phyloP scores from a whole-genome alignment of 2,329 filamentous ascomycete species.

The Xylariaceae sp. region DNA sequence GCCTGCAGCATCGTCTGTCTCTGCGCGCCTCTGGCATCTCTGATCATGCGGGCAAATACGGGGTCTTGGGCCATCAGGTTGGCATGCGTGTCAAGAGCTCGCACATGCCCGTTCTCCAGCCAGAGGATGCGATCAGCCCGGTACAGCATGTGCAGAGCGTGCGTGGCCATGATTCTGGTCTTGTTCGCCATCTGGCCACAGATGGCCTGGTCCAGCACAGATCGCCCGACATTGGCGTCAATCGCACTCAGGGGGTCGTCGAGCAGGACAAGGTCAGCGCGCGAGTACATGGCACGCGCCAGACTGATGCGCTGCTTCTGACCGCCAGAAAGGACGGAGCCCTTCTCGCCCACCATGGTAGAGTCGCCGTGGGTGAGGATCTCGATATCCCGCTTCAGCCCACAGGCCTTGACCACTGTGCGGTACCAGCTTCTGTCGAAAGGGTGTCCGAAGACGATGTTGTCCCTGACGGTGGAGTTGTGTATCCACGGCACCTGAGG shows the following conservation, averaged over 20 bases:
- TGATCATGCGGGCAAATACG: slow-evolving; percentile 45
- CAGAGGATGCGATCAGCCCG: slow-evolving; percentile 61
- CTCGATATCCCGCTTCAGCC: slow-evolving; percentile 72
- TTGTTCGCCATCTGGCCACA: slow-evolving; percentile 70
- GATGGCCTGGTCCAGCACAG: slow-evolving; percentile 86
- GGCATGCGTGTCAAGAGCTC: slow-evolving; percentile 56
- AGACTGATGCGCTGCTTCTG: slow-evolving; percentile 92
- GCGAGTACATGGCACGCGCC: slow-evolving; percentile 64
- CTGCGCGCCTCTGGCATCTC: slow-evolving; percentile 24
- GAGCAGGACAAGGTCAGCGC: slow-evolving; percentile 56
- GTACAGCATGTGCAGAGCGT: slow-evolving; percentile 59
- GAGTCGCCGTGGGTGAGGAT: slow-evolving; percentile 77
- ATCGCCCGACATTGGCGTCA: slow-evolving; percentile 57
- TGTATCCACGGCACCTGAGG: slow-evolving; percentile 96
- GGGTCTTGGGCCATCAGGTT: slow-evolving; percentile 54
- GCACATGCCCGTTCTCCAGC: slow-evolving; percentile 56
- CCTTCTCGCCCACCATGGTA: slow-evolving; percentile 86
- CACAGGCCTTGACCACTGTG: slow-evolving; percentile 71
- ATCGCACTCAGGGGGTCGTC: slow-evolving; percentile 59
- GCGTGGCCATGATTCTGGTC: slow-evolving; percentile 77
- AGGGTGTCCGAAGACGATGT: slow-evolving; percentile 77
- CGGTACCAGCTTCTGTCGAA: slow-evolving; percentile 68
- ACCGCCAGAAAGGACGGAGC: slow-evolving; percentile 86
- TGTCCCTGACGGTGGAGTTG: slow-evolving; percentile 74
- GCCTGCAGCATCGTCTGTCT: too few species aligned